Conservation (phyloP, 106 monocot species). For the Posidonia australis region DNA sequence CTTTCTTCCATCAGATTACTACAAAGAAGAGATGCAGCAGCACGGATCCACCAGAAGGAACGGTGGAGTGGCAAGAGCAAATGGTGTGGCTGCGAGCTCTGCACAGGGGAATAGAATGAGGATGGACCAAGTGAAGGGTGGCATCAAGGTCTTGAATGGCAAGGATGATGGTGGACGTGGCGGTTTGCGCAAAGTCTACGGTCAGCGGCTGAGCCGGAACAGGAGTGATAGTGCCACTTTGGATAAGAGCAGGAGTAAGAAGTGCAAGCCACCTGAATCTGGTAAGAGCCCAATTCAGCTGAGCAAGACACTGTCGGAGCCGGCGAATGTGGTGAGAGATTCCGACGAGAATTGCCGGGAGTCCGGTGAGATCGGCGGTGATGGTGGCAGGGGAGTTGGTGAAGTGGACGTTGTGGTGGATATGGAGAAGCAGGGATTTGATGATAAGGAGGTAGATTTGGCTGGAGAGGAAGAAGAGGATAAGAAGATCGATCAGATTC, state of each 20-base stretch:
- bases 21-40: not conserved
- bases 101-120: not conserved
- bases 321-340: not conserved
- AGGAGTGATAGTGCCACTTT: slow-evolving; percentile 30
- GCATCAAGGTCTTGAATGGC: slow-evolving; percentile 11
- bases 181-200: not conserved
- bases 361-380: slow-evolving; percentile 2
- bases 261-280: slow-evolving; percentile 47
- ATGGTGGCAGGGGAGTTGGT: slow-evolving; percentile 22
- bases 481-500: slow-evolving; percentile 23
- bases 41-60: not conserved
- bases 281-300: slow-evolving; percentile 20
- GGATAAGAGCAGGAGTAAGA: slow-evolving; percentile 46
- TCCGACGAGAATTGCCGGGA: not conserved
- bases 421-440: slow-evolving; percentile 24
- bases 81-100: not conserved
- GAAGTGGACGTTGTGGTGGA: slow-evolving; percentile 8
- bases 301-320: slow-evolving; percentile 21
- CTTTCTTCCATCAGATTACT: not conserved
- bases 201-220: slow-evolving; percentile 31
- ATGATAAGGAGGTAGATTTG: slow-evolving; percentile 44
- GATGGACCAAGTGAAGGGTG: slow-evolving; percentile 3
- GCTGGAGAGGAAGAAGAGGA: slow-evolving; percentile 9
- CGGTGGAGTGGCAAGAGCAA: not conserved
- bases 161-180: not conserved